phyloP scores from a whole-genome alignment of 2,329 filamentous ascomycete genomes.

The Lizonia empirigonia region DNA sequence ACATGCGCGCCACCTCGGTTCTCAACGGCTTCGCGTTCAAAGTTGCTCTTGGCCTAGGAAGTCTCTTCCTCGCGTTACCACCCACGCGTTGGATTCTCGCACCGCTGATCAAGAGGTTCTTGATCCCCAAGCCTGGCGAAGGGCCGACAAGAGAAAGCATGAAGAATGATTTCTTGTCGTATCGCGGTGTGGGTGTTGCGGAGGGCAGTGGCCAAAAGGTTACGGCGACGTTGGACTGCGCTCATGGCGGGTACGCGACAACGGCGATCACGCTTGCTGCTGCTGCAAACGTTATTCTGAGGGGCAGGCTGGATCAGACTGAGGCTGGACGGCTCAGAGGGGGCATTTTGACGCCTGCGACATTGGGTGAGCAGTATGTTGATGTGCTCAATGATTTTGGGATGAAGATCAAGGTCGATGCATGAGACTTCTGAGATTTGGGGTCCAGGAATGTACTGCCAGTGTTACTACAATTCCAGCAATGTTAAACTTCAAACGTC shows the following conservation, averaged over 20 bases:
- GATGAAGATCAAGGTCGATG: slow-evolving; percentile 58
- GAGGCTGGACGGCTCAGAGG: slow-evolving; percentile 62
- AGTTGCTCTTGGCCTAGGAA: slow-evolving; percentile 52
- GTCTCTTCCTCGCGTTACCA: slow-evolving; percentile 56
- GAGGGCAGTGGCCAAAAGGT: slow-evolving; percentile 59
- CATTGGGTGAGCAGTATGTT: slow-evolving; percentile 69
- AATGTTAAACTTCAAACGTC: slow-evolving; percentile 6
- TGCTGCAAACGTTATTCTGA: slow-evolving; percentile 68
- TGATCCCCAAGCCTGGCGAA: slow-evolving; percentile 37
- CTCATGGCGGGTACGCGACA: slow-evolving; percentile 69
- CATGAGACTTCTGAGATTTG: neutral
- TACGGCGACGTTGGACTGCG: slow-evolving; percentile 60
- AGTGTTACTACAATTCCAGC: neutral
- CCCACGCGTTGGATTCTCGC: slow-evolving; percentile 56
- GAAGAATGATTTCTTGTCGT: slow-evolving; percentile 66
- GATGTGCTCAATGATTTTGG: slow-evolving; percentile 66
- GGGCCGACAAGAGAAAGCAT: slow-evolving; percentile 56
- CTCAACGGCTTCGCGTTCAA: slow-evolving; percentile 58
- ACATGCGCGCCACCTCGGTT: slow-evolving; percentile 58
- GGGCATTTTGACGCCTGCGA: slow-evolving; percentile 74
- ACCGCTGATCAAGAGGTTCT: slow-evolving; percentile 36
- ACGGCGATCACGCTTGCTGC: slow-evolving; percentile 69
- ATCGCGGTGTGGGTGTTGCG: slow-evolving; percentile 67
- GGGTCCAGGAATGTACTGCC: neutral
- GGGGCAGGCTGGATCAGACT: slow-evolving; percentile 59